A percentile compares a stretch with the other conserved stretches of the same genome.
Conservation (phyloP, 2,329 filamentous ascomycete genomes). For the Ilyonectria mors-panacis region DNA sequence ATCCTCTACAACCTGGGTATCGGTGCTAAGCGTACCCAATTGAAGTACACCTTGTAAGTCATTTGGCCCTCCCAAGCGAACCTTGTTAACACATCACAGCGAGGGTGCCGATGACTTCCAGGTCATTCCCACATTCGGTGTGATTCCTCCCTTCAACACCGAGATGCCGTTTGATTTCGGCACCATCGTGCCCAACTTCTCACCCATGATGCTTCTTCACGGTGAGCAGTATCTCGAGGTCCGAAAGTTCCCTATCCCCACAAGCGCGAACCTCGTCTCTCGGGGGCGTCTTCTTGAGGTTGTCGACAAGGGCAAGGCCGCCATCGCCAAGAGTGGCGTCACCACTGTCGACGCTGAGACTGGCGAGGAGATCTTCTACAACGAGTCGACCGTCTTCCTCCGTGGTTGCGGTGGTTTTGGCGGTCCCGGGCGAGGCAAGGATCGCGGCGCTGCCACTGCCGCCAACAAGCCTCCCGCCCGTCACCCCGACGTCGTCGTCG, state of each 20-base stretch:
- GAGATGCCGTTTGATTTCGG: constrained; percentile 84
- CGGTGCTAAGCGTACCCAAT: constrained; percentile 90
- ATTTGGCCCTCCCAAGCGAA: not conserved
- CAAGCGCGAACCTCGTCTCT: constrained; percentile 81
- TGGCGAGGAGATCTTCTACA: constrained; percentile 95
- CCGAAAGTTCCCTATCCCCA: constrained; percentile 91
- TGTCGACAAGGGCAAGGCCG: constrained; percentile 93
- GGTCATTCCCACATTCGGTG: constrained; percentile 93
- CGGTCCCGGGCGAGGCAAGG: constrained; percentile 81
- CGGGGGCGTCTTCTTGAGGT: constrained; percentile 90
- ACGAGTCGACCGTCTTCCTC: constrained; percentile 94
- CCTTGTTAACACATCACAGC: constrained; percentile 48
- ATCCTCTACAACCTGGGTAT: constrained; percentile 97
- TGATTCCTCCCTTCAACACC: constrained; percentile 93
- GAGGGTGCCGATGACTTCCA: constrained; percentile 95
- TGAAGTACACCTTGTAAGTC: constrained; percentile 83
- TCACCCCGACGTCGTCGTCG: constrained; percentile 83
- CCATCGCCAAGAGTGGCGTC: constrained; percentile 83
- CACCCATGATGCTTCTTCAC: constrained; percentile 98
- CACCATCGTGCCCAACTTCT: constrained; percentile 94
- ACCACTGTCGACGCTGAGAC: constrained; percentile 88
- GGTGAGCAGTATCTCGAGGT: constrained; percentile 99
- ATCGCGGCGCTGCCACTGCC: constrained; percentile 85
- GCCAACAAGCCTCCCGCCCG: constrained; percentile 84
- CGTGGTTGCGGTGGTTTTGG: constrained; percentile 93